A percentile compares a stretch with the other conserved stretches of the same genome.
phyloP scores from a whole-genome alignment of 1,284 basidiomycete species.

The Psilocybe mexicana region DNA sequence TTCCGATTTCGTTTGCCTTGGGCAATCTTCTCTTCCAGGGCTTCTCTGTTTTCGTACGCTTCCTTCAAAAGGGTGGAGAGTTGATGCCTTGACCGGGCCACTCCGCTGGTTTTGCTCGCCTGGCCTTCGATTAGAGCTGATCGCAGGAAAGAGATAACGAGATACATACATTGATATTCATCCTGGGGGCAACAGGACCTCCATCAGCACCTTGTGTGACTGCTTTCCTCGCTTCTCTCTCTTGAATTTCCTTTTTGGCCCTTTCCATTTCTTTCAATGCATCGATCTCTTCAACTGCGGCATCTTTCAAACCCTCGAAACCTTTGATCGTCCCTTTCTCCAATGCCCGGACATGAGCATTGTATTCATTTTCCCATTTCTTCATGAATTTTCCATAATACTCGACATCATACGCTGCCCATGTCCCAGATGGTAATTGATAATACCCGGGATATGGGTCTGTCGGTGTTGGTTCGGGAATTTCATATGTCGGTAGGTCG shows the following conservation, averaged over 20 bases:
- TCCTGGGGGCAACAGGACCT: slow-evolving; percentile 60
- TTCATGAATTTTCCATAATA: slow-evolving; percentile 75
- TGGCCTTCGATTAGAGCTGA: slow-evolving; percentile 28
- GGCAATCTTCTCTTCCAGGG: slow-evolving; percentile 77
- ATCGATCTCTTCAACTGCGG: slow-evolving; percentile 61
- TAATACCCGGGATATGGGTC: slow-evolving; percentile 92
- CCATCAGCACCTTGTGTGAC: slow-evolving; percentile 59
- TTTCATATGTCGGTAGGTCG: slow-evolving; percentile 64
- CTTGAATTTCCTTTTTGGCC: slow-evolving; percentile 68
- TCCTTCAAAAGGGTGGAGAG: slow-evolving; percentile 74
- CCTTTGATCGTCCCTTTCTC: slow-evolving; percentile 68
- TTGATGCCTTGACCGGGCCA: slow-evolving; percentile 74
- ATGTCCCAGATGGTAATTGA: slow-evolving; percentile 76
- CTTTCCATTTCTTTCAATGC: slow-evolving; percentile 73
- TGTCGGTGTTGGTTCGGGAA: slow-evolving; percentile 71
- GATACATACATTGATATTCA: slow-evolving; percentile 67
- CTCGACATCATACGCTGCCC: slow-evolving; percentile 76
- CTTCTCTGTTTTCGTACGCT: slow-evolving; percentile 77
- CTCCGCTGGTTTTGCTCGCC: slow-evolving; percentile 67
- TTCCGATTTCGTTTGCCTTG: slow-evolving; percentile 79
- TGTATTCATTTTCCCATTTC: slow-evolving; percentile 71
- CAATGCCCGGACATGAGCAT: slow-evolving; percentile 65
- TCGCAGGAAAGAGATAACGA: neutral
- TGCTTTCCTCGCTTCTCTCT: slow-evolving; percentile 71
- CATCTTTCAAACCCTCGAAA: slow-evolving; percentile 60